Base-by-base conservation (phyloP, 2,329 filamentous ascomycete species). In the Talaromyces sp. region DNA sequence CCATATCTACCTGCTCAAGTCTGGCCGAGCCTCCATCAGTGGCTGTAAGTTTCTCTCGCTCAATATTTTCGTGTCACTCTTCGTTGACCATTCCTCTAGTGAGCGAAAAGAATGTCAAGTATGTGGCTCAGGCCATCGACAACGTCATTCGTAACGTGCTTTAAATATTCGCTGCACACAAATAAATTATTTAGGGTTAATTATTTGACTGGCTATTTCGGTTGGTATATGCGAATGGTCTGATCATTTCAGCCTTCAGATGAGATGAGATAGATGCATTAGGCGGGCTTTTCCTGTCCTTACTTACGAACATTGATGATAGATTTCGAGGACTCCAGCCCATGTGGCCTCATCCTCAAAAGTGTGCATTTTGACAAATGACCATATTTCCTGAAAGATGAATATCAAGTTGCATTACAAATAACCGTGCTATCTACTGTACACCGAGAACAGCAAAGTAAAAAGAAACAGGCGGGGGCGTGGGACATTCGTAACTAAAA, bases 1-100 rank as follows among this genome's bases (percentile, higher is more conserved):
- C 52, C 75, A 77, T 63, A 68, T 77, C 51, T 77, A 77, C 62
- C 64, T 77, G 52, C 66, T 73, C 49, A 72, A 71, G 51, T 73
- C 70, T 29, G 70, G 71, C 45, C 65, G 72, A 52, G 71, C 70
- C 29, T 75, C 72, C 13, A 70, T 75, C 55, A 74, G 71, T 49
- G 71, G 71, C 56, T 60, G 71, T 74, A 70, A 67, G 70, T 40
- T 49, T 24, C 47, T 20, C 30, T 30, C 32, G 11, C 30, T 14
- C 14, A 39, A 19, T 5, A 2, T 9, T 6, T 10, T 46, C 13
- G 1, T 10, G 22, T 5, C 6, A 40, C 22, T 27, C 11, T 13
- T 6, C 11, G 24, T 33, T 55, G 27, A 51, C 14, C 17, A 7
- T 14, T 20, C 30, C 9, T 9, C 33, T 20, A 73, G 70, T 75